A percentile compares a stretch with the other conserved stretches of the same genome.
Evolutionary conservation across 179 eudicot species (phyloP).

Genomic region (Vitellaria paradoxa): DNA sequence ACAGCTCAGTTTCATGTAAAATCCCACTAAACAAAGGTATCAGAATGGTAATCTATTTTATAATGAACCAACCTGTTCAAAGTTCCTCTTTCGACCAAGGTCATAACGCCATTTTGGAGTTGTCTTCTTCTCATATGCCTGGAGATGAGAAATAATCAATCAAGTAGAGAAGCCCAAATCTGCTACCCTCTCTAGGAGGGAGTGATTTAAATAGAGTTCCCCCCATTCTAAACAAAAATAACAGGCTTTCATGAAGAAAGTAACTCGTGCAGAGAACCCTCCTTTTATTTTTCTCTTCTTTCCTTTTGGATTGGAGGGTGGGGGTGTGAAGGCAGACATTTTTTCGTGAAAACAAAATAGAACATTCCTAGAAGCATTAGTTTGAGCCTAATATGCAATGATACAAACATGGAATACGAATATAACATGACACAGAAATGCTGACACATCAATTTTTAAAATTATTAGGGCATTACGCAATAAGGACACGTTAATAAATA

Average conservation of each 20-base stretch:
- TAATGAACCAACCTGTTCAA: conserved; percentile 67
- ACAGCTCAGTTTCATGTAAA: neutral
- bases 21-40: neutral
- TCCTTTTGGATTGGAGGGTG: neutral
- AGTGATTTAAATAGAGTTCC: neutral
- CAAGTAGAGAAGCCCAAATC: neutral
- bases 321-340: neutral
- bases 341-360: neutral
- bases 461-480: too few species aligned
- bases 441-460: too few species aligned
- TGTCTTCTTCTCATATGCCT: conserved; percentile 97
- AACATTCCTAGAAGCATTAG: neutral
- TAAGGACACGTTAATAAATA: too few species aligned
- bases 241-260: neutral
- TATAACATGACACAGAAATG: too few species aligned
- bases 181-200: neutral
- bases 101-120: conserved; percentile 89
- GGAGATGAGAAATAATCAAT: conserved; percentile 17
- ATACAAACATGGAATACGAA: too few species aligned
- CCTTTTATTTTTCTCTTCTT: neutral
- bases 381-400: neutral
- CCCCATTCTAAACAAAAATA: neutral
- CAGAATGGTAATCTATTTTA: neutral
- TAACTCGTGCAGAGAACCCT: neutral
- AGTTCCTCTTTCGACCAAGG: conserved; percentile 92